These are phyloP conservation scores for Peronospora tabacina DNA, from an alignment of 352 stramenopile species.

Conservation along the genomic window DNA sequence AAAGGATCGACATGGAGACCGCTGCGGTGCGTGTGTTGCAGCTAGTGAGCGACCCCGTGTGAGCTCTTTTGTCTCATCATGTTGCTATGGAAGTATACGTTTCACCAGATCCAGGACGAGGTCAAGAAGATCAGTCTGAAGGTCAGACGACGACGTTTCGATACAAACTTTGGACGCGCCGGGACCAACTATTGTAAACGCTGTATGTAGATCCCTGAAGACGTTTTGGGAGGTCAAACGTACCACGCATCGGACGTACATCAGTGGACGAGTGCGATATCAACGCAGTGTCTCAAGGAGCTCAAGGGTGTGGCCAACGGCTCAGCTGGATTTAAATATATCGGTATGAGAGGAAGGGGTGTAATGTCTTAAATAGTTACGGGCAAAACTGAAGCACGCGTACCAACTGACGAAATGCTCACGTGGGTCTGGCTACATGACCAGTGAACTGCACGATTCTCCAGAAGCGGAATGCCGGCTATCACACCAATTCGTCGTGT, in stretches of 20 bases:
- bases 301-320: slow-evolving; percentile 80
- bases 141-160: slow-evolving; percentile 22
- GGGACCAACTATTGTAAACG: background rate
- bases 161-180: background rate
- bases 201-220: slow-evolving; percentile 55
- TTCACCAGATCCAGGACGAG: slow-evolving; percentile 78
- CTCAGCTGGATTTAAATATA: slow-evolving; percentile 85
- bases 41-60: background rate
- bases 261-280: slow-evolving; percentile 72
- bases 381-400: slow-evolving; percentile 24
- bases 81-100: slow-evolving; percentile 49
- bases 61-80: background rate
- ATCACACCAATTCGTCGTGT: slow-evolving; percentile 81
- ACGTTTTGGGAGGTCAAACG: slow-evolving; percentile 47
- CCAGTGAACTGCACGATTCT: slow-evolving; percentile 83
- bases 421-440: slow-evolving; percentile 1
- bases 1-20: slow-evolving; percentile 48
- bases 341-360: slow-evolving; percentile 35
- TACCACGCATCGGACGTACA: slow-evolving; percentile 82
- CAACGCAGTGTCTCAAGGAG: slow-evolving; percentile 68
- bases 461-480: slow-evolving; percentile 85
- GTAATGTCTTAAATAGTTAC: slow-evolving; percentile 36
- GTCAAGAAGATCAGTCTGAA: slow-evolving; percentile 82
- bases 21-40: slow-evolving; percentile 29
- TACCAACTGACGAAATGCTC: slow-evolving; percentile 20